Percentiles rank a stretch among this genome's conserved stretches.
Conservation (phyloP, 768 basidiomycete species). For the Lactarius sp. region DNA sequence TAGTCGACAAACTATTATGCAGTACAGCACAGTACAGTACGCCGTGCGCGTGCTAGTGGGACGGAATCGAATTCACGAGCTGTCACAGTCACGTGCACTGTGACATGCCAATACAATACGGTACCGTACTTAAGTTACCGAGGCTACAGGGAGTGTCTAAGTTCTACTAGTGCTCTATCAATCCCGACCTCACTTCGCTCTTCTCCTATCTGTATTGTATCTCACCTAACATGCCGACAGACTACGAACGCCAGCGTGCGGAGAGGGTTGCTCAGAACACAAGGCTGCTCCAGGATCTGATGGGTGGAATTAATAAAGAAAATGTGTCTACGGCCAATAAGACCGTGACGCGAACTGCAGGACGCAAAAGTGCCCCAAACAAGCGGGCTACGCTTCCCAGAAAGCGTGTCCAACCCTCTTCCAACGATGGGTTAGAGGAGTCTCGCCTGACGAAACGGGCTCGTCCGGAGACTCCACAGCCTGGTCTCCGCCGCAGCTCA, state of each 20-base stretch:
- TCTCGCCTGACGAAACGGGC: constrained; percentile 9
- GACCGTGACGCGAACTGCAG: background rate
- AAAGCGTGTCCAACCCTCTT: constrained; percentile 1
- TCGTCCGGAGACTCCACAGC: constrained; percentile 8
- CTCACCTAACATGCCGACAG: constrained; percentile 22
- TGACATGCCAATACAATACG: background rate
- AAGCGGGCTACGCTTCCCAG: background rate
- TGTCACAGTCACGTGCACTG: constrained; percentile 20
- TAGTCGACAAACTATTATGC: background rate
- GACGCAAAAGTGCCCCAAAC: constrained; percentile 1
- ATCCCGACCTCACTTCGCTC: background rate
- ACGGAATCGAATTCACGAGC: background rate
- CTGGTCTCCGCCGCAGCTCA: constrained; percentile 56
- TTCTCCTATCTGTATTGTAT: background rate
- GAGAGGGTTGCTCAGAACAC: constrained; percentile 10
- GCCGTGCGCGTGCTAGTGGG: too few relatives aligned
- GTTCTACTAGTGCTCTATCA: background rate
- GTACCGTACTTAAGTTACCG: too few relatives aligned
- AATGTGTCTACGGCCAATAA: constrained; percentile 3
- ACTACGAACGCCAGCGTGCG: constrained; percentile 13
- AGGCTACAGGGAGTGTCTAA: background rate
- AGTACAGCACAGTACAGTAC: background rate
- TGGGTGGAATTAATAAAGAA: background rate
- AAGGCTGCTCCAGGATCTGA: constrained; percentile 3
- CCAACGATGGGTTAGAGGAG: background rate